Base-by-base conservation (phyloP, 2,329 filamentous ascomycete genomes). In the Teratosphaeria gauchensis region DNA sequence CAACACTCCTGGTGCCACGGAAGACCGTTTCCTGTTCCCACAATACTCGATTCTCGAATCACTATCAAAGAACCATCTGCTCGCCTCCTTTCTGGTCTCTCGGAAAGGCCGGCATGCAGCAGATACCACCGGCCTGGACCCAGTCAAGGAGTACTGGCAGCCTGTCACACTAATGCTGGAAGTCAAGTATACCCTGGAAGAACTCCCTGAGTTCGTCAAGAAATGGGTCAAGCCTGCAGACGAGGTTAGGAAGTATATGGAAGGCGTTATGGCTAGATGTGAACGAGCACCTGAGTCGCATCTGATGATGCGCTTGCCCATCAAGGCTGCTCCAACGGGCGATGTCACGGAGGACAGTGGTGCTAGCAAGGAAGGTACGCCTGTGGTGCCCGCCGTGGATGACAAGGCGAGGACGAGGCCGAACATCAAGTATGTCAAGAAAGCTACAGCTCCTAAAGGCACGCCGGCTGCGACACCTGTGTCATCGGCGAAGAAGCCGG, bases 1-100 rank as follows among this genome's bases (percentile, higher is more conserved):
- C 70, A 71, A 77, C 4, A 66, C 61, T 19, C 64, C 67, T 16
- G 81, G 82, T 53, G 85, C 85, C 35, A 84, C 77, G 2, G 88
- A 87, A 53, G 89, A 92, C 70, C 82, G 88, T 30, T 92, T 89
- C 69, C 75, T 90, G 54, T 92, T 94, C 63, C 89, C 89, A 1
- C 88, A 86, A 64, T 87, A 88, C 69, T 88, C 86, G 71, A 86
- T 92, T 35, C 72, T 92, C 55, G 88, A 94, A 69, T 85, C 84
- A 67, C 75, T 85, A 1, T 68, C 69, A 11, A 65, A 65, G 2
- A 66, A 72, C 53, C 78, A 79, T n/a, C 81, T 89, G 1, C 80
- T 90, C 51, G 86, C 86, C 2, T 92, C 88, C 0, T 94, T 92
- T 68, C 76, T 94, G 11, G 84, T 92, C 60, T 87, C 89, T 5